Conservation (phyloP, 2,329 filamentous ascomycete species). For the Neoscytalidium dimidiatum region DNA sequence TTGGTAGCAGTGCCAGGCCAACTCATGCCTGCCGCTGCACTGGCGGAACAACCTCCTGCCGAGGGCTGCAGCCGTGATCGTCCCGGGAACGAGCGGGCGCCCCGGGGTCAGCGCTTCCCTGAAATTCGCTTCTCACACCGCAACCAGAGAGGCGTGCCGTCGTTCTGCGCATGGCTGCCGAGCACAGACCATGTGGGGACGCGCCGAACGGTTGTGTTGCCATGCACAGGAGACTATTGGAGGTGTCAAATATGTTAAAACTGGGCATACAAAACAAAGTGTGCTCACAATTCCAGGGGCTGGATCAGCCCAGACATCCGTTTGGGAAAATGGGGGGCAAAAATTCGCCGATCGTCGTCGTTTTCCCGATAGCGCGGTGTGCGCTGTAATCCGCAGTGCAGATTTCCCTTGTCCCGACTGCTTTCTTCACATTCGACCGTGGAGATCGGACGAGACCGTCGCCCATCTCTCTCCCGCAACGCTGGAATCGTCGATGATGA, state of each 20-base stretch:
- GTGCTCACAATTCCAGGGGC: constrained; percentile 12
- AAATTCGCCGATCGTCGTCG: constrained; percentile 14
- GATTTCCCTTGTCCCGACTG: neutral
- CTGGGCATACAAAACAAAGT: constrained; percentile 17
- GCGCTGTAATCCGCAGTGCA: constrained; percentile 14
- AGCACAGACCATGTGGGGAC: constrained; percentile 3
- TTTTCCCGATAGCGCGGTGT: constrained; percentile 14
- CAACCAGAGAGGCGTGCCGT: neutral
- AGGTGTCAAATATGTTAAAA: constrained; percentile 13
- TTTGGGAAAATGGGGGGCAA: constrained; percentile 7
- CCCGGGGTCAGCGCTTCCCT: neutral
- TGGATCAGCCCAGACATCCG: constrained; percentile 4
- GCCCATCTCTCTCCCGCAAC: neutral
- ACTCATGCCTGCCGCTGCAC: neutral
- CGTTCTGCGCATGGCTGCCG: constrained; percentile 6
- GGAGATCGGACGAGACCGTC: constrained; percentile 3
- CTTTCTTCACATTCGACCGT: constrained; percentile 8
- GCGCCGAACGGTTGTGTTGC: constrained; percentile 10
- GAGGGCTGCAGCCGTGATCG: constrained; percentile 4
- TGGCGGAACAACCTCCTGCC: neutral
- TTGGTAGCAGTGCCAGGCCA: neutral
- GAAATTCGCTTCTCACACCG: neutral
- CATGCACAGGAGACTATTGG: constrained; percentile 13
- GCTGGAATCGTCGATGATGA: neutral
- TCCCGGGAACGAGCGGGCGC: neutral